These are phyloP conservation scores for Boletus reticuloceps DNA, from an alignment of 768 basidiomycete genomes.

Conservation along the genomic window DNA sequence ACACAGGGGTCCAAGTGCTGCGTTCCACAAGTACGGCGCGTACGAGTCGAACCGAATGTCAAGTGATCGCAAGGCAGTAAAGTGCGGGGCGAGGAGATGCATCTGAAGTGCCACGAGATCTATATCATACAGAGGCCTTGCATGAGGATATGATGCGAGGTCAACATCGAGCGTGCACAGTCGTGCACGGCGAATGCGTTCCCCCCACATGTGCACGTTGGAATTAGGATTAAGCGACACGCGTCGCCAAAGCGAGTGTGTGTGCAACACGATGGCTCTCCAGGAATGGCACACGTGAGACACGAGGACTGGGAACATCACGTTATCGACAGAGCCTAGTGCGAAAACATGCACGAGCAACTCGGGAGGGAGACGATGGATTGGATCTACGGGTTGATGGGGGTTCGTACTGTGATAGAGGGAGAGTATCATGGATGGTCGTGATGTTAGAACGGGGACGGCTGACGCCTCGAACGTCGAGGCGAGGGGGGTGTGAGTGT, in stretches of 20 bases:
- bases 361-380: slow-evolving; percentile 60
- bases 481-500: slow-evolving; percentile 9
- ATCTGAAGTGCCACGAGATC: slow-evolving; percentile 59
- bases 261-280: slow-evolving; percentile 58
- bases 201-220: slow-evolving; percentile 54
- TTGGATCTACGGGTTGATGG: slow-evolving; percentile 42
- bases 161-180: slow-evolving; percentile 61
- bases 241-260: slow-evolving; percentile 63
- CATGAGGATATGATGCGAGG: slow-evolving; percentile 40
- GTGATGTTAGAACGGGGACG: slow-evolving; percentile 17
- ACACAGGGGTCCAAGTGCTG: slow-evolving; percentile 56
- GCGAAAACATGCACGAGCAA: slow-evolving; percentile 63
- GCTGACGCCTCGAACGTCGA: slow-evolving; percentile 17
- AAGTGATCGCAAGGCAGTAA: slow-evolving; percentile 61
- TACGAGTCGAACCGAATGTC: slow-evolving; percentile 53
- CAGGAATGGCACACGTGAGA: slow-evolving; percentile 71
- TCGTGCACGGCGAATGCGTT: slow-evolving; percentile 57
- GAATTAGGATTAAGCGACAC: slow-evolving; percentile 47
- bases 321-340: slow-evolving; percentile 54
- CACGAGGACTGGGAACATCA: slow-evolving; percentile 55
- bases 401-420: slow-evolving; percentile 23
- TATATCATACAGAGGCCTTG: slow-evolving; percentile 23
- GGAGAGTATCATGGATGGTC: slow-evolving; percentile 28
- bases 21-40: slow-evolving; percentile 66
- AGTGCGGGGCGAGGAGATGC: slow-evolving; percentile 47